Base-by-base conservation (phyloP, 2,329 filamentous ascomycete genomes). In the Mariannaea sp. region DNA sequence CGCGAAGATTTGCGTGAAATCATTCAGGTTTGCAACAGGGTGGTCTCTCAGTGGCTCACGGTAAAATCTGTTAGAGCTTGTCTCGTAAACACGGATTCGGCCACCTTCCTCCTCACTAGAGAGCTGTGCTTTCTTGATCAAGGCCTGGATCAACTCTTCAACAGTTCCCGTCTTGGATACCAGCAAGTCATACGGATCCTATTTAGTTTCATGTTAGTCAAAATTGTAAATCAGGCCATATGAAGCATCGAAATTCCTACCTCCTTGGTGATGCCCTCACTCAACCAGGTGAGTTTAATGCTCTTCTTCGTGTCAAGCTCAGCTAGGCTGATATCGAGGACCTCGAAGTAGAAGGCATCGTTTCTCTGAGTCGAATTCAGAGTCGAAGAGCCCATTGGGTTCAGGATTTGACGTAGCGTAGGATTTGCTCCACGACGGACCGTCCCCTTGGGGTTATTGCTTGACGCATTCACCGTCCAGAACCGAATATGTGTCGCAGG, bases 301-400 rank as follows among this genome's bases (percentile, higher is more conserved):
- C 78, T 84, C 77, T 95, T 97, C 77, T 96, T 94, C 51, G 90
- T 94, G 68, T 99, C 94, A 36, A 96, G 80, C 71, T 99, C 95
- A 19, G 90, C 89, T 40, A 99, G 75, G 65, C 91, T 96, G 78
- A 97, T 96, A 58, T 99, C 94, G 33, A 99, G 77, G 22, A 97
- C 84, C 71, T 99, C 94, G 68, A 92, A 99, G 71, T 87, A 97
- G 46, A 99, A 78, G 1, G 88, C 84, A 71, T 97, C 93, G 16
- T 81, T 75, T 49, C 86, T 82, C 67, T 92, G 89, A 26, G 81
- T 85, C 51, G 82, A 82, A 61, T 86, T 89, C 44, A 87, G 81
- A 61, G 91, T 88, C 9, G 81, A 81, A 13, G 70, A 65, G 47
- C 89, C 90, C 46, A 87, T 84, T 9, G 89, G 87, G 56, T 84